Conservation (phyloP, 225 moss, liverwort and hornwort genomes). For the Straminergon stramineum region DNA sequence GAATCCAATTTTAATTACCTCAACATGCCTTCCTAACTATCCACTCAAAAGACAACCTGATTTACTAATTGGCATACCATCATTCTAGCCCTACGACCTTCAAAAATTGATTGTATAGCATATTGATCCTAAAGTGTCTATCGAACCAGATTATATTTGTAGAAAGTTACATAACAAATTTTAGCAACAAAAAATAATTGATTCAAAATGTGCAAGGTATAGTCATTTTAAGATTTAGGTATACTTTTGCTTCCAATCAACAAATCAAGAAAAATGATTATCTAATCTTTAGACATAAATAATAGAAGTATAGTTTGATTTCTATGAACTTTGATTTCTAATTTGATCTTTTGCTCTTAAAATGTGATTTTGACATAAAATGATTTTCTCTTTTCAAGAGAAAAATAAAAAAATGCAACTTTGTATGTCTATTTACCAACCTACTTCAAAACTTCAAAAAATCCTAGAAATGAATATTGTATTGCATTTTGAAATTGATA, state of each 20-base stretch:
- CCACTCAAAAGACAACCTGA: too few species aligned
- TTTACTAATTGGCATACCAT: too few species aligned
- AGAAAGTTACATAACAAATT: background rate
- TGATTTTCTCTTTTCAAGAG: background rate
- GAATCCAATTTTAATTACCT: too few species aligned
- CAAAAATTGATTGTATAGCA: background rate
- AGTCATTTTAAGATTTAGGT: background rate
- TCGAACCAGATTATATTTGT: background rate
- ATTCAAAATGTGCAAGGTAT: background rate
- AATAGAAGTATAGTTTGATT: background rate
- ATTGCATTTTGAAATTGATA: background rate
- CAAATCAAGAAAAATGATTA: background rate
- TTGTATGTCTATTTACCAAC: background rate
- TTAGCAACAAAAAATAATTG: background rate
- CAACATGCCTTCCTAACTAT: too few species aligned
- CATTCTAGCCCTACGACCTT: background rate
- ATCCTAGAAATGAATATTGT: background rate
- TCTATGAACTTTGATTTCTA: background rate
- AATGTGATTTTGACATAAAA: background rate
- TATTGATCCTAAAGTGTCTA: background rate
- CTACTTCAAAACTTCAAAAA: background rate
- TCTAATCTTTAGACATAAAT: background rate
- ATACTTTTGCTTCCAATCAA: background rate
- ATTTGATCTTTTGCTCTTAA: background rate
- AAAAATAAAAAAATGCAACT: background rate